Evolutionary conservation across 768 basidiomycete genomes (phyloP).

Genomic region (Amanita molliuscula): DNA sequence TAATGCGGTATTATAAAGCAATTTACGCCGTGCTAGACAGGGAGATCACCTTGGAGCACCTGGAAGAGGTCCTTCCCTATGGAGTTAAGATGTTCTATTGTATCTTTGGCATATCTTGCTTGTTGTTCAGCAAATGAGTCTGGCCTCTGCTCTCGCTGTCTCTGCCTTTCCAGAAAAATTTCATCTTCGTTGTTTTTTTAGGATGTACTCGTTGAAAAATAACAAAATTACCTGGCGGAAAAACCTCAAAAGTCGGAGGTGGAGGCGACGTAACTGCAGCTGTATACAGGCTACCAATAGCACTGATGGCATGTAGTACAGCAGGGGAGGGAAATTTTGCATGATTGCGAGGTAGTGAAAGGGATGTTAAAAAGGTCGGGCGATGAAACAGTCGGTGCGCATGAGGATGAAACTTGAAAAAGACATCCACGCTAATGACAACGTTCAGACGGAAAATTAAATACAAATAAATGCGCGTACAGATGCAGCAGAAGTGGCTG

Average conservation of each 20-base stretch:
- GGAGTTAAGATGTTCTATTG: constrained; percentile 35
- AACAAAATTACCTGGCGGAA: constrained; percentile 29
- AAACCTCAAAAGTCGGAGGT: constrained; percentile 36
- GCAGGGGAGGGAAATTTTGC: constrained; percentile 63
- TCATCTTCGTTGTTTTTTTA: constrained; percentile 28
- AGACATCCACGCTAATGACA: constrained; percentile 53
- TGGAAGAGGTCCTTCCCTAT: constrained; percentile 48
- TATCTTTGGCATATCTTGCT: constrained; percentile 41
- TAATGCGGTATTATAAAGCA: constrained; percentile 15
- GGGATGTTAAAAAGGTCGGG: constrained; percentile 50
- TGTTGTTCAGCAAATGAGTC: constrained; percentile 62
- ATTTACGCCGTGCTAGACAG: background rate
- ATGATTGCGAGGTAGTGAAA: constrained; percentile 56
- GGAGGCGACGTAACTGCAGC: constrained; percentile 53
- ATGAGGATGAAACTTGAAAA: constrained; percentile 72
- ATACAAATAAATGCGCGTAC: constrained; percentile 26
- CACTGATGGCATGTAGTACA: constrained; percentile 82
- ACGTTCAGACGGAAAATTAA: background rate
- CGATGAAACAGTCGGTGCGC: constrained; percentile 62
- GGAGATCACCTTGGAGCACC: constrained; percentile 44
- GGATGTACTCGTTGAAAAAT: background rate
- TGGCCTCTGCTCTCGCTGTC: constrained; percentile 32
- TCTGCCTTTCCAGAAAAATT: constrained; percentile 39
- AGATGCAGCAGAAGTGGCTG: constrained; percentile 55
- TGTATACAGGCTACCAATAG: constrained; percentile 67